Base-by-base conservation (phyloP, 768 basidiomycete species). In the Chalciporus piperatus region DNA sequence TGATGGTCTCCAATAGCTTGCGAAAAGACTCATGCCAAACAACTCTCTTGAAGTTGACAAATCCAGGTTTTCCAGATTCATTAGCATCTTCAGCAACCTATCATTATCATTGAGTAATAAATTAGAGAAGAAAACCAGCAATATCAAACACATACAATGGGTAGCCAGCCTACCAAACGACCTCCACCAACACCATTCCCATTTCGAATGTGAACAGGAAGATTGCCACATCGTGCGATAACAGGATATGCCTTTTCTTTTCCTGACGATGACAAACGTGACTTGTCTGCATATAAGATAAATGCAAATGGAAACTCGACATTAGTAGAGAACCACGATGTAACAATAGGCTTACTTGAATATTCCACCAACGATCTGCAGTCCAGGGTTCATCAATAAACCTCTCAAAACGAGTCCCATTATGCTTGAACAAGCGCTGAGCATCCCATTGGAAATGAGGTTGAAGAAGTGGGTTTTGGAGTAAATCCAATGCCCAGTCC, bases 11-110 rank as follows among this genome's bases (percentile, higher is more conserved):
- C n/a, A n/a, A n/a, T n/a, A 76, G 51, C 12, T 60, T 46, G 0
- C 33, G 17, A 38, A 75, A 69, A 0, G 66, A 51, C 23, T 62
- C 47, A 47, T 76, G 74, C 72, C 72, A 75, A 2, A 75, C 57
- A 7, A 62, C 59, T 2, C 55, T 54, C 45, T 75, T 74, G 55
- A 70, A 59, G 12, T 64, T 66, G 1, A 62, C 59, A 45, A 52
- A 74, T 2, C 28, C 47, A 1, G 54, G 50, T 47, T 71, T 72
- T 1, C 64, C 60, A 6, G 54, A 50, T 52, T 71, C 62, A 0
- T 46, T 44, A 3, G 61, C 38, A 49, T 70, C 64, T 25, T 74
- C 73, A 17, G 61, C 48, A 28, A 67, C 59, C 68, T 74, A 52
- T 12, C 9, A n/a, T 10, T 41, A 11, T 41, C n/a, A 25, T 25